These are phyloP conservation scores for Takashimella tepidaria DNA, from an alignment of 1,284 basidiomycete species.

Conservation along the genomic window DNA sequence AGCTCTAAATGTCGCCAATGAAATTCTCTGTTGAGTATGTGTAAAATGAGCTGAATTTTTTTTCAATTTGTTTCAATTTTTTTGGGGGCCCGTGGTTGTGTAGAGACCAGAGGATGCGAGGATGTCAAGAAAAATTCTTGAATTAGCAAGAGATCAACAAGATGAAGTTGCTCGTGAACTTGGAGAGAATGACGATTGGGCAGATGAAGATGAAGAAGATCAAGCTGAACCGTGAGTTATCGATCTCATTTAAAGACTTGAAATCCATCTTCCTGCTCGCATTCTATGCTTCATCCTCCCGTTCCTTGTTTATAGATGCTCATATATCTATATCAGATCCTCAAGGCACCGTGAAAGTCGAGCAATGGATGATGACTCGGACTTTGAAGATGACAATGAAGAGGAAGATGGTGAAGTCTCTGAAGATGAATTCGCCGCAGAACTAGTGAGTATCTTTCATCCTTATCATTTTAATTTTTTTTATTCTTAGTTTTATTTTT, in stretches of 20 bases:
- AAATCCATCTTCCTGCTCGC: too few species aligned
- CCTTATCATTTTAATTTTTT: too few species aligned
- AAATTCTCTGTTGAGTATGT: not conserved
- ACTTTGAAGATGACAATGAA: constrained; percentile 39
- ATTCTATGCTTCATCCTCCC: too few species aligned
- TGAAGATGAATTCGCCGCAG: constrained; percentile 53
- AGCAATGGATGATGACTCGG: constrained; percentile 5
- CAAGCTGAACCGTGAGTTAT: constrained; percentile 35
- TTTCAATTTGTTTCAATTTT: not conserved
- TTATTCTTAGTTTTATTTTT: too few species aligned
- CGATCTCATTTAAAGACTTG: too few species aligned
- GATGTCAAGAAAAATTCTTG: constrained; percentile 82
- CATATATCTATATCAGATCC: not conserved
- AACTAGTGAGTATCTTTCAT: constrained; percentile 52
- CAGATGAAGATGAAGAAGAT: constrained; percentile 46
- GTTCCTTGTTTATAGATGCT: too few species aligned
- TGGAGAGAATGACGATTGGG: constrained; percentile 44
- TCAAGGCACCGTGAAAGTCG: not conserved
- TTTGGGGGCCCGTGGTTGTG: constrained; percentile 1
- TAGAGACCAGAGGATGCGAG: constrained; percentile 76
- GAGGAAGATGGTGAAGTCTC: constrained; percentile 41
- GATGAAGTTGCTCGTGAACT: constrained; percentile 70
- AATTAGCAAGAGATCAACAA: constrained; percentile 88
- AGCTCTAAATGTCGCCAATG: not conserved
- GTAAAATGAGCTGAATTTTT: not conserved